Conservation (phyloP, 164 flowering plant species). For the Chimonanthus praecox region DNA sequence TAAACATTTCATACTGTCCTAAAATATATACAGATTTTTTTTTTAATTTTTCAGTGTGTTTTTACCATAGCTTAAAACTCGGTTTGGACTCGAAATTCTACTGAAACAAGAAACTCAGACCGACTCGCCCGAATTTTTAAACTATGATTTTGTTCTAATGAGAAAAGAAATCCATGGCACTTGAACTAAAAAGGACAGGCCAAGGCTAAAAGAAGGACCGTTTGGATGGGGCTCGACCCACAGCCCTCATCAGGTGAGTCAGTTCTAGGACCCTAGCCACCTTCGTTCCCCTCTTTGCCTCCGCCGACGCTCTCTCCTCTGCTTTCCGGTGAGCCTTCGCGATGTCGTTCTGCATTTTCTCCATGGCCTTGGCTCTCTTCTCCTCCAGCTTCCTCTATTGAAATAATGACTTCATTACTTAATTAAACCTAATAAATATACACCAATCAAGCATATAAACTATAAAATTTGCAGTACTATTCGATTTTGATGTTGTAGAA, state of each 20-base stretch:
- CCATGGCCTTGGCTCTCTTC: constrained; percentile 73
- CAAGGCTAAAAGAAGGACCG: constrained; percentile 54
- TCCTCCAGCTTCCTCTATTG: constrained; percentile 85
- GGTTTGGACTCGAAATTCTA: not conserved
- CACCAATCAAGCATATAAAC: not conserved
- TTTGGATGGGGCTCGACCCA: constrained; percentile 71
- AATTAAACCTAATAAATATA: too few species aligned
- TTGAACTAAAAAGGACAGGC: not conserved
- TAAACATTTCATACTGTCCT: not conserved
- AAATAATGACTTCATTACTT: not conserved
- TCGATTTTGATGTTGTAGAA: too few species aligned
- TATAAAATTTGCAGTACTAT: too few species aligned
- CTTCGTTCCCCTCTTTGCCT: constrained; percentile 85
- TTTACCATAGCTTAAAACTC: too few species aligned
- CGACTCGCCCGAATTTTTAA: too few species aligned
- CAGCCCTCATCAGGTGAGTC: constrained; percentile 74
- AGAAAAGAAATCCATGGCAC: not conserved
- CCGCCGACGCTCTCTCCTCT: constrained; percentile 88
- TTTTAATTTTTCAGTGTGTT: not conserved
- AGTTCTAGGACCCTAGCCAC: constrained; percentile 64
- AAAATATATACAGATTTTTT: not conserved
- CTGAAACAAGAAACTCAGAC: too few species aligned
- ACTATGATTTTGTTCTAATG: not conserved
- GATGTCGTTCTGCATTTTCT: constrained; percentile 77
- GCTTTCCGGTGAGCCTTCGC: constrained; percentile 79